phyloP scores from a whole-genome alignment of 2,329 filamentous ascomycete genomes.

The Microthyrium microscopicum region DNA sequence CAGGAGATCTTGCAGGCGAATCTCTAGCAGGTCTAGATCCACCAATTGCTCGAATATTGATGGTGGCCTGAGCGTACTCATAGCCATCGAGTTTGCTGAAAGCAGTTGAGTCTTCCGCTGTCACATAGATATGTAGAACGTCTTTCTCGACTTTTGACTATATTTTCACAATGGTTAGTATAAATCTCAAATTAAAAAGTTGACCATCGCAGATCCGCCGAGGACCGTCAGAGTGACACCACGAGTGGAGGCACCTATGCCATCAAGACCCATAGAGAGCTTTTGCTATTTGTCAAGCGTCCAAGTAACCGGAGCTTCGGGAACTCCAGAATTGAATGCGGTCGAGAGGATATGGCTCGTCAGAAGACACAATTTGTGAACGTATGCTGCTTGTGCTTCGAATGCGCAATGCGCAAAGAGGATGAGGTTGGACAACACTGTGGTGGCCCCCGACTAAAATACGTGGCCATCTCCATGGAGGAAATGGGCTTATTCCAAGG shows the following conservation, averaged over 20 bases:
- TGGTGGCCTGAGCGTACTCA: conserved; percentile 22
- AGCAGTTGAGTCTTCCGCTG: conserved; percentile 17
- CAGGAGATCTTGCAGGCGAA: not conserved
- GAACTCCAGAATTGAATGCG: not conserved
- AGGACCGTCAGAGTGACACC: not conserved
- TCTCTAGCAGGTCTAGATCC: too few species aligned
- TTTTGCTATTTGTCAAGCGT: conserved; percentile 3
- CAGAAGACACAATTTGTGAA: not conserved
- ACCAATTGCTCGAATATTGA: conserved; percentile 18
- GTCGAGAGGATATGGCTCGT: not conserved
- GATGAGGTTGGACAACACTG: conserved; percentile 1
- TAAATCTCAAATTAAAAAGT: not conserved
- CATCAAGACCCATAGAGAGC: not conserved
- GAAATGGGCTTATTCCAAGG: too few species aligned
- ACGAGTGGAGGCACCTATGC: not conserved
- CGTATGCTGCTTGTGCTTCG: not conserved
- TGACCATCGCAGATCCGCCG: not conserved
- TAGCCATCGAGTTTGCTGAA: conserved; percentile 24
- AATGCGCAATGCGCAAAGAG: conserved; percentile 1
- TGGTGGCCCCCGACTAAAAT: conserved; percentile 1
- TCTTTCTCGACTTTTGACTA: conserved; percentile 19
- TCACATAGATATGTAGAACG: conserved; percentile 21
- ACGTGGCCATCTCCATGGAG: too few species aligned
- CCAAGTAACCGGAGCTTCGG: conserved; percentile 6
- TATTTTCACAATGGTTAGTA: conserved; percentile 4